These are phyloP conservation scores for Emergomyces orientalis DNA, from an alignment of 2,329 filamentous ascomycete species.

Conservation along the genomic window DNA sequence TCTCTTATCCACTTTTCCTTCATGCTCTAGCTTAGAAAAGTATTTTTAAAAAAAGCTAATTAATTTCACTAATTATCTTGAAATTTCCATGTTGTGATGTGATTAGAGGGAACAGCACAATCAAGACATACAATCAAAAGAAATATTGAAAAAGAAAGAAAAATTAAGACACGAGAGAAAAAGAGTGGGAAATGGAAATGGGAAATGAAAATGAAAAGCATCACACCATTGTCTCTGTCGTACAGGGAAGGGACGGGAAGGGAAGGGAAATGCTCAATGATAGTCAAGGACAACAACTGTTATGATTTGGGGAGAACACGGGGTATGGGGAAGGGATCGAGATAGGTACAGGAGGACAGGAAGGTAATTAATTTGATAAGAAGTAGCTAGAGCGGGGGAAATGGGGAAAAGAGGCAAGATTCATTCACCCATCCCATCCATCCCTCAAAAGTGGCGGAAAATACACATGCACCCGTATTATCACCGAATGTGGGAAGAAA, in stretches of 20 bases:
- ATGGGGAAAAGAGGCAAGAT: too few species aligned
- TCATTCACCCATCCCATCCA: neutral
- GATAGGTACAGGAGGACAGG: too few species aligned
- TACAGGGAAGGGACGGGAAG: neutral
- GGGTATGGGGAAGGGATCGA: neutral
- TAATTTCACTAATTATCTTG: too few species aligned
- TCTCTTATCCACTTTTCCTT: too few species aligned
- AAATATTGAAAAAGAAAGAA: neutral
- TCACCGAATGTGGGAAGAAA: neutral
- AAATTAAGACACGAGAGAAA: neutral
- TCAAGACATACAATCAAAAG: neutral
- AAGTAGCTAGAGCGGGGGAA: too few species aligned
- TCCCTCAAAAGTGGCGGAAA: neutral
- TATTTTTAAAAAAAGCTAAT: too few species aligned
- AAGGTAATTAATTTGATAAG: too few species aligned
- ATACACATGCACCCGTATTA: neutral
- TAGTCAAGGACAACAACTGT: neutral
- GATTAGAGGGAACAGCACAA: neutral
- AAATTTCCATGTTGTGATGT: too few species aligned
- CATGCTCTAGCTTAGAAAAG: too few species aligned
- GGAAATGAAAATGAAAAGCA: neutral
- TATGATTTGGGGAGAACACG: neutral
- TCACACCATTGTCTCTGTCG: neutral
- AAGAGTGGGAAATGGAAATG: too few species aligned
- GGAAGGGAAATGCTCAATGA: neutral